A percentile compares a stretch with the other conserved stretches of the same genome.
Evolutionary conservation across 176 grass and related monocot genomes (phyloP).

Genomic region (Zea mays): DNA sequence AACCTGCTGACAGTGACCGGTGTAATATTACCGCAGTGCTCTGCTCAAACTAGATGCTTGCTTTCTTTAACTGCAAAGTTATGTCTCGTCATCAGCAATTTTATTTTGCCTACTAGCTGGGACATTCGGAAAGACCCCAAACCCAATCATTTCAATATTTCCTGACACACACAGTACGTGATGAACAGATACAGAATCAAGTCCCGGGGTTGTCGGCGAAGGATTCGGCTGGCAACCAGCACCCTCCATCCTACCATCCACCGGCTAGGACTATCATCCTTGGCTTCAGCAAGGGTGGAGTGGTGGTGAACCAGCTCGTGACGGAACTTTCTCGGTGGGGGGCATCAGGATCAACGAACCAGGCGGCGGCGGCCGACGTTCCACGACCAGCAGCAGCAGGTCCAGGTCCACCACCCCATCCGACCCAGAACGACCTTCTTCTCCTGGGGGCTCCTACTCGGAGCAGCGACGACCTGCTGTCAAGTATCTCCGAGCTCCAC

Average conservation of each 20-base stretch:
- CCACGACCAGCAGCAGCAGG: no score
- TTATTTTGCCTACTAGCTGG: neutral
- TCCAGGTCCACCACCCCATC: neutral
- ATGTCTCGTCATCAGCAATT: constrained; percentile 9
- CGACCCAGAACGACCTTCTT: constrained; percentile 22
- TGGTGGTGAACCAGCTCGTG: constrained; percentile 73
- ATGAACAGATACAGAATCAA: constrained; percentile 48
- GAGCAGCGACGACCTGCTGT: constrained; percentile 41
- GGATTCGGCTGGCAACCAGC: constrained; percentile 24
- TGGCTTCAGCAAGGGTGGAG: constrained; percentile 89
- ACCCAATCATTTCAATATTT: neutral
- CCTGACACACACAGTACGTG: neutral
- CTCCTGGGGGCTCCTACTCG: constrained; percentile 43
- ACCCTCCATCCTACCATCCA: constrained; percentile 17
- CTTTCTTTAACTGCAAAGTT: neutral
- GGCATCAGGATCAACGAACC: constrained; percentile 15
- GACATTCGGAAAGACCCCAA: constrained; percentile 6
- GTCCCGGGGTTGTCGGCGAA: constrained; percentile 24
- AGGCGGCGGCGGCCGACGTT: constrained; percentile 12
- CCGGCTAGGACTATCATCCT: constrained; percentile 56
- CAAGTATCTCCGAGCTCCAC: constrained; percentile 71
- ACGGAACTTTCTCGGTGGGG: constrained; percentile 63
- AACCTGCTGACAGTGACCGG: neutral
- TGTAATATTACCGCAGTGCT: neutral
- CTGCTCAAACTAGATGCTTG: neutral